Base-by-base conservation (phyloP, 108 stramenopile species). In the Stephanodiscus minutulus region DNA sequence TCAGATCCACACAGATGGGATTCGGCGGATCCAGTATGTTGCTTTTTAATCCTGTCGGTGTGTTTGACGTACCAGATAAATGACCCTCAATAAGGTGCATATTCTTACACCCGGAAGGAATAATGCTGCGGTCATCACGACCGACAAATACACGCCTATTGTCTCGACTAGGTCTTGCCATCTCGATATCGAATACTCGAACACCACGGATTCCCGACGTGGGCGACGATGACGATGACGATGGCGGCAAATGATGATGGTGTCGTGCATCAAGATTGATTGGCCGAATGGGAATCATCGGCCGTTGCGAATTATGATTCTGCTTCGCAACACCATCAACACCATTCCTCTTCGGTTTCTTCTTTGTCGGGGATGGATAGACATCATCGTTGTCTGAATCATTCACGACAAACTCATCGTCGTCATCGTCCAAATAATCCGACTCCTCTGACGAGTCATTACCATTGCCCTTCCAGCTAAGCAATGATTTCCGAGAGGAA, bases 371-470 rank as follows among this genome's bases (percentile, higher is more conserved):
- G 37, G 39, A 24, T 17, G 20, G 10, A 47, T 52, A 50, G 49
- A 31, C 29, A 37, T 56, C 54, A 33, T 25, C 27, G 17, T 25
- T 44, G 63, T 28, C 3, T 5, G 46, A 17, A 15, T 7, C 49
- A 48, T 50, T 13, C 27, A 46, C 17, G 39, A n/a, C n/a, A n/a
- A n/a, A n/a, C n/a, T 66, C 21, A 31, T 43, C 57, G 15, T 70
- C 58, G 28, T 59, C 68, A 47, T 70, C 44, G 37, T 70, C 53
- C 0, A 35, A 5, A 61, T 71, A 47, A n/a, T 35, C 36, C 15
- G 20, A 28, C 7, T 20, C 64, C 46, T 46, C 43, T 22, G 27
- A 69, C n/a, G 18, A 52, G 10, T 52, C 50, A 55, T 68, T 41
- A 15, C 11, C 13, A 44, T 39, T 9, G 39, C 54, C 28, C 35